These are phyloP conservation scores for Cynara cardunculus DNA, from an alignment of 129 eudicot species.

Conservation along the genomic window DNA sequence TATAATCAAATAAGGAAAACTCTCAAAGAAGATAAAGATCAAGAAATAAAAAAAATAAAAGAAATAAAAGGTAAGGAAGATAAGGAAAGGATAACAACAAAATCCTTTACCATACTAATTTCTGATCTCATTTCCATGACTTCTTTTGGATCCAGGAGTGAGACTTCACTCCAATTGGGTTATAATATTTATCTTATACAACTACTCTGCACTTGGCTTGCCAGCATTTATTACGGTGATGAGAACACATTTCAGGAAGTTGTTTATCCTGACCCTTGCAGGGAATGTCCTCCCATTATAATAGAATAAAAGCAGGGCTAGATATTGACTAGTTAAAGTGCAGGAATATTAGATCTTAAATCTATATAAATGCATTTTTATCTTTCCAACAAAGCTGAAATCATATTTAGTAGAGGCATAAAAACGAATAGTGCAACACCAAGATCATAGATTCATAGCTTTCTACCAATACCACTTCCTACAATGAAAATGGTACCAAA, in stretches of 20 bases:
- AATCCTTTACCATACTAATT: neutral
- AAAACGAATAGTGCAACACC: neutral
- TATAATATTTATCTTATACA: neutral
- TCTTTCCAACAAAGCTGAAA: slow-evolving; percentile 5
- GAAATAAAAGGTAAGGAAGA: no score
- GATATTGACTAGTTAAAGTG: neutral
- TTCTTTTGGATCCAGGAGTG: neutral
- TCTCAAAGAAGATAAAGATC: no score
- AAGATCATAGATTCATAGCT: slow-evolving; percentile 10
- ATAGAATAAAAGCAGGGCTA: neutral
- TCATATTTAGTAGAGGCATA: neutral
- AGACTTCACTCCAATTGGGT: neutral
- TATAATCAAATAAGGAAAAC: no score
- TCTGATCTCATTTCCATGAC: neutral
- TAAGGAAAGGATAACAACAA: no score
- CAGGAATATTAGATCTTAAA: slow-evolving; percentile 5
- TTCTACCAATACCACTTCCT: slow-evolving; percentile 14
- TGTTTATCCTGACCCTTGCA: neutral
- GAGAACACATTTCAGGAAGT: neutral
- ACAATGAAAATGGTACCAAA: slow-evolving; percentile 11
- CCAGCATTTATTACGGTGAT: neutral
- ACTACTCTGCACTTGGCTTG: neutral
- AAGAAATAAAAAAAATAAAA: no score
- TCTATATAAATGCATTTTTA: neutral
- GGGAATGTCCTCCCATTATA: neutral